Evolutionary conservation across 2,329 filamentous ascomycete genomes (phyloP).

Genomic region (Malbranchea cinnamomea): DNA sequence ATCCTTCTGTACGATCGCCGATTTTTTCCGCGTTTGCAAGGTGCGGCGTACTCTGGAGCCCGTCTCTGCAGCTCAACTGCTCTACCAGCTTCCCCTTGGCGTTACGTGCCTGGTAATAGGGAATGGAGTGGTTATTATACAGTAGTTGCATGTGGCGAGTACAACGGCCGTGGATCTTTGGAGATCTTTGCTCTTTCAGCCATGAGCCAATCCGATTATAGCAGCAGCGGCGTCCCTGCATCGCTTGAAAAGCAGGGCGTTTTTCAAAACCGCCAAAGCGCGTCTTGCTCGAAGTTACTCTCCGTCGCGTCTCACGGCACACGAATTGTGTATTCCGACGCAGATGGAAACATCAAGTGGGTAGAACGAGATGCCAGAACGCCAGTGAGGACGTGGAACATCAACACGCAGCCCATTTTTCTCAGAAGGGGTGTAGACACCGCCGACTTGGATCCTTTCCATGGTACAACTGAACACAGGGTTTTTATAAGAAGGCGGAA

Average conservation of each 20-base stretch:
- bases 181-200: constrained; percentile 52
- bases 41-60: constrained; percentile 71
- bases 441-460: too few relatives aligned
- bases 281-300: constrained; percentile 64
- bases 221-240: neutral
- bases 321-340: constrained; percentile 68
- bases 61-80: constrained; percentile 58
- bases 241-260: constrained; percentile 9
- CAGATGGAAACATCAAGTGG: constrained; percentile 75
- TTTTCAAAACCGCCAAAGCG: constrained; percentile 70
- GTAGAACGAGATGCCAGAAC: constrained; percentile 65
- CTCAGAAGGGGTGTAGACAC: too few relatives aligned
- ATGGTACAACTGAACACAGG: too few relatives aligned
- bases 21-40: constrained; percentile 62
- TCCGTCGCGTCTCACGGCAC: constrained; percentile 71
- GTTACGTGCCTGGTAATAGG: constrained; percentile 29
- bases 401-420: constrained; percentile 28
- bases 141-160: constrained; percentile 71
- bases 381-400: constrained; percentile 41
- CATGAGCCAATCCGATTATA: neutral
- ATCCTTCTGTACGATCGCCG: constrained; percentile 82
- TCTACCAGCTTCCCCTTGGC: constrained; percentile 39
- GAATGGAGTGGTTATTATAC: constrained; percentile 43
- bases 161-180: constrained; percentile 78
- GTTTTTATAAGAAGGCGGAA: too few relatives aligned